Base-by-base conservation (phyloP, 257 asterid species). In the Prunella vulgaris region DNA sequence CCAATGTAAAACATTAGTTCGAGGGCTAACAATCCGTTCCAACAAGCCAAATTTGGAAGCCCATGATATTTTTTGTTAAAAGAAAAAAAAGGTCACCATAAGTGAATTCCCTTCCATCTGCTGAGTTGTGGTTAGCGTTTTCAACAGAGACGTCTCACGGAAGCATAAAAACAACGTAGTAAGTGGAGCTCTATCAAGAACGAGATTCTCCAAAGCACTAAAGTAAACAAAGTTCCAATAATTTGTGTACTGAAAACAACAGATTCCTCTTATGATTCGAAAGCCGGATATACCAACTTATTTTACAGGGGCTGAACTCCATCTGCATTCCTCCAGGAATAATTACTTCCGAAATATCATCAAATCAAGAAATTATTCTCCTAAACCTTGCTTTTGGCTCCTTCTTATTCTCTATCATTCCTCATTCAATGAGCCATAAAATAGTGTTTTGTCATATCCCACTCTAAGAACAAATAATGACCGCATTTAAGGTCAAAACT, bases 141-240 rank as follows among this genome's bases (percentile, higher is more conserved):
- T 63, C 7, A 42, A 42, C 17, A 40, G 69, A 58, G 40, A 70
- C 40, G 63, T 48, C 68, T 72, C 70, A 49, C 20, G 64, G 61
- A 74, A 69, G 80, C 66, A 66, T 75, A 69, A 28, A 75, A 77
- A 72, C 56, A 60, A 66, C 63, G 70, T 57, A 68, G 32, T 37
- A 70, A 73, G 79, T 77, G 75, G 77, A 62, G 68, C 79, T 70
- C 72, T 85, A 84, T 82, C 82, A 83, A 77, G 73, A 82, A 85
- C 76, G 61, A 80, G 96, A 87, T 85, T 85, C 96, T 82, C 37
- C 79, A 74, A 64, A 74, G 83, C 90, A 87, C 83, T 78, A 78
- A 76, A 78, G 73, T 64, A 38, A 76, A 63, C 74, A 80, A 58
- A 60, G 84, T 69, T 80, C 78, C 87, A 85, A 82, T 85, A 80